Percentiles rank a stretch among this genome's conserved stretches.
These are phyloP conservation scores for Iberis pinnata DNA, from an alignment of 345 rosid genomes.

Conservation along the genomic window DNA sequence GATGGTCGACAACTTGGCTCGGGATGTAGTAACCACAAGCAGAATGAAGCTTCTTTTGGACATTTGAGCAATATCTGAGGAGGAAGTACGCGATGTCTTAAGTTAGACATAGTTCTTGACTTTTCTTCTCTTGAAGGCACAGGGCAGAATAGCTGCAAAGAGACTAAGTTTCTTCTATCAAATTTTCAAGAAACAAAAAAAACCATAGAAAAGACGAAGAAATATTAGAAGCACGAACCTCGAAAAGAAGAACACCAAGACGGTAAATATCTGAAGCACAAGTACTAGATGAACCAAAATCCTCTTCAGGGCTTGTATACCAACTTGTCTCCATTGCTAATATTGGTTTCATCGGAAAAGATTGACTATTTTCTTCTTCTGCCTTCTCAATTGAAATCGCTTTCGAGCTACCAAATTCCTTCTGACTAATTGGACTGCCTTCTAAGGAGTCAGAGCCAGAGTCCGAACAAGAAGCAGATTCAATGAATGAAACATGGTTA, in stretches of 20 bases:
- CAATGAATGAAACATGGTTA: constrained; percentile 86
- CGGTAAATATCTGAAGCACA: constrained; percentile 87
- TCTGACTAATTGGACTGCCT: constrained; percentile 51
- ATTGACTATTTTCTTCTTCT: constrained; percentile 53
- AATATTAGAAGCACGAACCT: constrained; percentile 41
- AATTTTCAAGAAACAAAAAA: constrained; percentile 7
- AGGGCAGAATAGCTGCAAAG: constrained; percentile 57
- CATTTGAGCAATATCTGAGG: constrained; percentile 75
- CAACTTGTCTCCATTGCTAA: constrained; percentile 77
- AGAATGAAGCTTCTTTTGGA: constrained; percentile 91
- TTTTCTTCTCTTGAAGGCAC: constrained; percentile 64
- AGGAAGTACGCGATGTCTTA: constrained; percentile 96
- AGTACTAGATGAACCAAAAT: constrained; percentile 46
- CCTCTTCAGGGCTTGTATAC: constrained; percentile 91
- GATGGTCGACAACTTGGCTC: constrained; percentile 79
- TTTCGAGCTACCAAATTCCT: constrained; percentile 32
- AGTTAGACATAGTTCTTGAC: constrained; percentile 76
- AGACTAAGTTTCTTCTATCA: constrained; percentile 30
- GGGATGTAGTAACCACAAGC: constrained; percentile 90
- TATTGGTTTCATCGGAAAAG: constrained; percentile 83
- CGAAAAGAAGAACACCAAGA: constrained; percentile 84
- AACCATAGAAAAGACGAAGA: neutral
- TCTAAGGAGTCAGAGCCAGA: constrained; percentile 88
- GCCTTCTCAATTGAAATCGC: constrained; percentile 34
- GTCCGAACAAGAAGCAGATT: constrained; percentile 93